phyloP scores from a whole-genome alignment of 129 eudicot species.

The Escallonia rubra region DNA sequence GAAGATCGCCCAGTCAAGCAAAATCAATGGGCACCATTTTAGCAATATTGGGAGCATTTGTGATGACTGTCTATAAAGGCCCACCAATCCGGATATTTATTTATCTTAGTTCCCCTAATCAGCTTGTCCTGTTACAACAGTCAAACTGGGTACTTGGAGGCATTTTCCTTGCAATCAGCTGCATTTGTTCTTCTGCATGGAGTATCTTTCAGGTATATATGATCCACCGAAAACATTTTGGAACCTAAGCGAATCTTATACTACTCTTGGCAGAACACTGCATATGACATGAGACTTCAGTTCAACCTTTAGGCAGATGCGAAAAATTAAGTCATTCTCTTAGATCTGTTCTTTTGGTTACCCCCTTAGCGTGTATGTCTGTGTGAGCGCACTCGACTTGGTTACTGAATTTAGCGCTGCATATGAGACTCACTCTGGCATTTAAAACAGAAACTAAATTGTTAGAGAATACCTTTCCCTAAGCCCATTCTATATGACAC shows the following conservation, averaged over 20 bases:
- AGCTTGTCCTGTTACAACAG: neutral
- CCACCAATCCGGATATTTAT: neutral
- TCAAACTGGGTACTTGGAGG: slow-evolving; percentile 22
- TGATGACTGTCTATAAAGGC: slow-evolving; percentile 30
- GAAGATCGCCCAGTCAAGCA: slow-evolving; percentile 18
- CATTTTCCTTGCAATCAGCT: neutral
- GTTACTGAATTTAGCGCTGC: no score
- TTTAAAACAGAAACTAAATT: no score
- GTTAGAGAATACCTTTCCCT: no score
- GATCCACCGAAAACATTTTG: neutral
- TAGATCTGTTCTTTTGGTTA: no score
- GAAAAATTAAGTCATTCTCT: no score
- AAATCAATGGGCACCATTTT: slow-evolving; percentile 25
- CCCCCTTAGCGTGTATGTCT: no score
- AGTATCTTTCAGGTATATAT: slow-evolving; percentile 1
- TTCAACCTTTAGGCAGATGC: no score
- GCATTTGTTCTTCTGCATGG: neutral
- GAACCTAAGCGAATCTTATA: neutral
- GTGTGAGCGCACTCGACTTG: no score
- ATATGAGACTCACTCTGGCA: no score
- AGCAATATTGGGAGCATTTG: slow-evolving; percentile 29
- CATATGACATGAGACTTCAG: no score
- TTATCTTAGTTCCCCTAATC: neutral
- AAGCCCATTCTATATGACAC: no score
- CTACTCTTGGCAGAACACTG: no score